Base-by-base conservation (phyloP, 768 basidiomycete species). In the Tephrocybe sp. region DNA sequence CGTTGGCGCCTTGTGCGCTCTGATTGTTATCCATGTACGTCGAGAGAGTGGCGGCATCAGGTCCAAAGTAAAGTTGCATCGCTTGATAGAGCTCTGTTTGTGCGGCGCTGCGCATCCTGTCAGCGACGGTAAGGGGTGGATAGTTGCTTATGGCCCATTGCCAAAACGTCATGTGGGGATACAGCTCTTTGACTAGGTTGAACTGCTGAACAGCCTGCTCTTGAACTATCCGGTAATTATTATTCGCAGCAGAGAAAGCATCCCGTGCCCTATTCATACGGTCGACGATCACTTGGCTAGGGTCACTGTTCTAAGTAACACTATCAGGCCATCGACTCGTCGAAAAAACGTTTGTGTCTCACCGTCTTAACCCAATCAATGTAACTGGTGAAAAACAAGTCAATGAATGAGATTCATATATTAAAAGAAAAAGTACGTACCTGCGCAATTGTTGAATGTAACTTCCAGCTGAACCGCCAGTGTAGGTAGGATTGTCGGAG, bases 371-470 rank as follows among this genome's bases (percentile, higher is more conserved):
- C n/a, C n/a, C n/a, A n/a, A n/a, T n/a, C n/a, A n/a, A 40, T 40
- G 21, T 40, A 40, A 24, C 39, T 40, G 19, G 25, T n/a, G n/a
- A n/a, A 13, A 9, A 5, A 25, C 13, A 40, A n/a, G n/a, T n/a
- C 22, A 30, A 30, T 12, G 28, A 44, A 27, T 30, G 27, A 35
- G 9, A 8, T 13, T 51, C 24, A 11, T 3, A 19, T n/a, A 5
- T 31, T 16, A 18, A 30, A 51, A 24, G 19, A 15, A 44, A 47
- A 12, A 30, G 19, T 19, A 37, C 2, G 11, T 13, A 51, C 49
- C 49, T 51, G 15, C 22, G 43, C 31, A 51, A 46, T 45, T 46
- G 38, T 9, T 38, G 13, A 8, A 35, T 18, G 22, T 48, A 39
- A 21, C 37, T 40, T 31, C 47, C 47, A n/a, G n/a, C n/a, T 13